Evolutionary conservation across 345 rosid species (phyloP), one percentile per base, ranked within the genome.

Genomic region (Melastoma malabathricum): DNA sequence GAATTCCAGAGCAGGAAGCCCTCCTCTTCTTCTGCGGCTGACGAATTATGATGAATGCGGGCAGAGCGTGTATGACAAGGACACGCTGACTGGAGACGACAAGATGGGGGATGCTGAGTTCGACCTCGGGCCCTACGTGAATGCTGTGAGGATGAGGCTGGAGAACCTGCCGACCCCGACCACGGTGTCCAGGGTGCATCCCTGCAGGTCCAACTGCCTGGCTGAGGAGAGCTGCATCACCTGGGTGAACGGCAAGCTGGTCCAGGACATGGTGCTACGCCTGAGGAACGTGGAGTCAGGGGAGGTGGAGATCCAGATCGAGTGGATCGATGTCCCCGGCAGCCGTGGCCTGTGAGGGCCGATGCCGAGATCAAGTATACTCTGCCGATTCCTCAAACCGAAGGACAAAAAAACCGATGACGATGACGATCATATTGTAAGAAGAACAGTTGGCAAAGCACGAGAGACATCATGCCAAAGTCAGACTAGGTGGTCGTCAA

Each of bases 61-160:
- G 49, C 70, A 82, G 94, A 64, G 23, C 4, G 95, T 92, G 57
- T 84, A 68, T 49, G 97, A 92, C 68, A 69, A 83, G 53, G 98
- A 84, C 68, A 82, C 77, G 4, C 58, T 92, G 8, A 68, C 76
- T 6, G 64, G 59, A 15, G 93, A 92, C 47, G 98, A 92, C 62
- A 60, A 66, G 55, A 80, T 87, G 95, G 96, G 96, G 18, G 84
- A 84, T 4, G 93, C 90, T 2, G 63, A 68, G 49, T 71, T 92
- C n/a, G 89, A 77, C 22, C 55, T 87, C 20, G 64, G 65, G 55
- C 66, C 85, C 4, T 92, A 67, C 16, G 6, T 81, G 22, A 86
- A 75, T 55, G 69, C 83, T 47, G 55, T 71, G 4, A 63, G 51
- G 61, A 59, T 74, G 75, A 64, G 68, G 17, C 53, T 81, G 58